phyloP scores from a whole-genome alignment of 2,329 filamentous ascomycete genomes.

The Hymenoscyphus occultus region DNA sequence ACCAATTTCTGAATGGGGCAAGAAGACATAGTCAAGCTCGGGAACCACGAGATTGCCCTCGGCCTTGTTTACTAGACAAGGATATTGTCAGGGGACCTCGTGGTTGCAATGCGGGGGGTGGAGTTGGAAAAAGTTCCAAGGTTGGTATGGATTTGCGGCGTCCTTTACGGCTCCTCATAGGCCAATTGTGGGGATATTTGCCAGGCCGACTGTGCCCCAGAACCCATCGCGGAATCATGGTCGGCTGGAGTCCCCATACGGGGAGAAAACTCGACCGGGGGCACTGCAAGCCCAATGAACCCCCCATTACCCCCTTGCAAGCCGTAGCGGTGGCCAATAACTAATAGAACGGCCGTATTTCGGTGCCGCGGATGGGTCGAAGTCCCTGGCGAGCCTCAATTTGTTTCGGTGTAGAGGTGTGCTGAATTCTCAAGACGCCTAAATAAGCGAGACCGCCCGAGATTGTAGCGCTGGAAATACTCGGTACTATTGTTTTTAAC shows the following conservation, averaged over 20 bases:
- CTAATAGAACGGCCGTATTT: constrained; percentile 3
- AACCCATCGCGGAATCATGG: not conserved
- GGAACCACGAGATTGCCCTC: constrained; percentile 1
- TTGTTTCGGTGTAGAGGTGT: not conserved
- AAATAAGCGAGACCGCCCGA: too few species aligned
- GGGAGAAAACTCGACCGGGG: not conserved
- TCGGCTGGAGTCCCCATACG: not conserved
- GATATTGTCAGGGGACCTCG: not conserved
- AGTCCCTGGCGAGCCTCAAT: constrained; percentile 2
- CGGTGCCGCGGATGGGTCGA: not conserved
- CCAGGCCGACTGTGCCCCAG: not conserved
- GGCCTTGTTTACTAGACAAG: constrained; percentile 5
- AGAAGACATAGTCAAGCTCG: not conserved
- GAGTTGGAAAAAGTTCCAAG: not conserved
- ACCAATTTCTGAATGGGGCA: constrained; percentile 1
- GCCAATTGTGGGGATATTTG: not conserved
- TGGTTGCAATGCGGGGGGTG: constrained; percentile 1
- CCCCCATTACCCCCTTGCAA: not conserved
- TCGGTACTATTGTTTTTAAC: too few species aligned
- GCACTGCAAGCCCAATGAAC: not conserved
- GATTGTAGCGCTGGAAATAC: too few species aligned
- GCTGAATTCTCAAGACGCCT: too few species aligned
- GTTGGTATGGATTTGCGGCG: not conserved
- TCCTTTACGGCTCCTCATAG: not conserved
- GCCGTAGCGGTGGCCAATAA: not conserved